phyloP scores from a whole-genome alignment of 306 rosid species.

The Cicer arietinum region DNA sequence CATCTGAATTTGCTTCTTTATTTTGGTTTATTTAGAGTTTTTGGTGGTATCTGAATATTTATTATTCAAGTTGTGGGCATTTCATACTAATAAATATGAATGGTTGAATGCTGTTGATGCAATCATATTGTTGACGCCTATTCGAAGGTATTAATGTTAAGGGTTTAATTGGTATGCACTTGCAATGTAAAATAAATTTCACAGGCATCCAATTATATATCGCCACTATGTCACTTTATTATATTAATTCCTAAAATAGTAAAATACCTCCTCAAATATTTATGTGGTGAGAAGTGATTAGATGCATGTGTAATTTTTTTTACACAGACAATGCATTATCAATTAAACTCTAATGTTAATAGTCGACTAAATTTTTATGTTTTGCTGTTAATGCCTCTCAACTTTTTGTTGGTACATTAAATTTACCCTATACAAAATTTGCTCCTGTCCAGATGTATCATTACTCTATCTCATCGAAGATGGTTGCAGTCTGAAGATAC shows the following conservation, averaged over 20 bases:
- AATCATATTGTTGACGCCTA: too few relatives aligned
- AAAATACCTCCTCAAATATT: background rate
- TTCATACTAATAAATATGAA: too few relatives aligned
- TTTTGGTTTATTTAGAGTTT: too few relatives aligned
- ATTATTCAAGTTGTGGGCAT: too few relatives aligned
- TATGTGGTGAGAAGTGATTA: background rate
- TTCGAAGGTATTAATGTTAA: too few relatives aligned
- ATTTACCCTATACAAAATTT: constrained; percentile 37
- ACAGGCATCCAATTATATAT: too few relatives aligned
- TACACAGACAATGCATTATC: background rate
- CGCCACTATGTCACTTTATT: too few relatives aligned
- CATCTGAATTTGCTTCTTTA: too few relatives aligned
- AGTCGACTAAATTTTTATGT: constrained; percentile 19
- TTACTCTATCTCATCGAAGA: constrained; percentile 55
- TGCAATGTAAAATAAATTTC: too few relatives aligned
- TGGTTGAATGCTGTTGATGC: too few relatives aligned
- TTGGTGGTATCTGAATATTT: too few relatives aligned
- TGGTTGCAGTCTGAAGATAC: constrained; percentile 59
- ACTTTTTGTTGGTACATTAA: constrained; percentile 30
- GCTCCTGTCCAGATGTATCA: constrained; percentile 59
- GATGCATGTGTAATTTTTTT: background rate
- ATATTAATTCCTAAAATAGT: background rate
- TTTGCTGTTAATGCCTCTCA: constrained; percentile 6
- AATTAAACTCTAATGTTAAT: constrained; percentile 10
- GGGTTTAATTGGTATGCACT: too few relatives aligned